Evolutionary conservation across 345 rosid species (phyloP).

Genomic region (Heritiera fomes): DNA sequence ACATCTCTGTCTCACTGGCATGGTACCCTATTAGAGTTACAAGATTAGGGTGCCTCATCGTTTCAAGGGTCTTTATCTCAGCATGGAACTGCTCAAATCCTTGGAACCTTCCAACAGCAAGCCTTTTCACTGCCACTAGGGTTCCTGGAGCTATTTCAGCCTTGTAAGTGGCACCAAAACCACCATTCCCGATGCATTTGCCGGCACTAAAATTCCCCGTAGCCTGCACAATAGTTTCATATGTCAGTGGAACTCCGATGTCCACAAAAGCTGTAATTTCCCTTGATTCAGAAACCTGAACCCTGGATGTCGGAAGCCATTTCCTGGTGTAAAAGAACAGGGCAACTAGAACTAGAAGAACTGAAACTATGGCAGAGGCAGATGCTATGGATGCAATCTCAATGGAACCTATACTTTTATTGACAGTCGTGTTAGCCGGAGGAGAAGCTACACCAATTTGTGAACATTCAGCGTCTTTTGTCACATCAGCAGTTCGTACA

Average conservation of each 20-base stretch:
- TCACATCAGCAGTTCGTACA: constrained; percentile 39
- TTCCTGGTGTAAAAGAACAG: constrained; percentile 48
- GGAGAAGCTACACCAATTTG: constrained; percentile 35
- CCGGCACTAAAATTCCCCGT: constrained; percentile 55
- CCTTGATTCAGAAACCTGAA: constrained; percentile 32
- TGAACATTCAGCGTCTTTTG: constrained; percentile 27
- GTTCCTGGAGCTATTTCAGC: constrained; percentile 50
- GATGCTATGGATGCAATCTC: constrained; percentile 65
- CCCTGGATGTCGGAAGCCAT: constrained; percentile 38
- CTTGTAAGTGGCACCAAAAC: constrained; percentile 66
- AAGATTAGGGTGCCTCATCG: constrained; percentile 53
- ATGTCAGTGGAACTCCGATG: constrained; percentile 45
- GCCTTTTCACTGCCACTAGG: constrained; percentile 56
- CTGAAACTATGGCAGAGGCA: constrained; percentile 60
- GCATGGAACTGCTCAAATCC: constrained; percentile 63
- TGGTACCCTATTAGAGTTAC: constrained; percentile 55
- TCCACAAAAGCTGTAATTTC: constrained; percentile 56
- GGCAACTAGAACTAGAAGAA: constrained; percentile 46
- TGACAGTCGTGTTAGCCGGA: constrained; percentile 1
- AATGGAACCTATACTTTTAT: constrained; percentile 39
- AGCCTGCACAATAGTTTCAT: constrained; percentile 58
- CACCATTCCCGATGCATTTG: constrained; percentile 62
- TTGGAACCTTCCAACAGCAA: constrained; percentile 61
- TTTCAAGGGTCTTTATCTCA: constrained; percentile 55
- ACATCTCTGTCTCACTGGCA: constrained; percentile 61